Percentiles rank a stretch among this genome's conserved stretches.
Conservation (phyloP, 1,284 basidiomycete genomes). For the Irpex rosettiformis region DNA sequence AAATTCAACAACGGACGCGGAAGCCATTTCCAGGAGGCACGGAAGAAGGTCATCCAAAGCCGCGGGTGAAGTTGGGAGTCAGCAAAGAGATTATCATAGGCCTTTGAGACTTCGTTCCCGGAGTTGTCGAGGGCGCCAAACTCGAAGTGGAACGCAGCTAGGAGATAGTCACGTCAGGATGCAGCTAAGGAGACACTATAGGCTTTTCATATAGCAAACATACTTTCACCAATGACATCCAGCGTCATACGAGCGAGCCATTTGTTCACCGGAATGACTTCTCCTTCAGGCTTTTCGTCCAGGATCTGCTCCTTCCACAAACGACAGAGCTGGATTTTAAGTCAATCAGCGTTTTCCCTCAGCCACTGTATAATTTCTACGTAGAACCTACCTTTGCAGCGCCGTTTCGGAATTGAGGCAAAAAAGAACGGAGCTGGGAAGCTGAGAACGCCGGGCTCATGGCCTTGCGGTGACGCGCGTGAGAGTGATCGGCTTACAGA, state of each 20-base stretch:
- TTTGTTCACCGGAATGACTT: slow-evolving; percentile 6
- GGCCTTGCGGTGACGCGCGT: slow-evolving; percentile 27
- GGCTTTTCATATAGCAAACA: neutral
- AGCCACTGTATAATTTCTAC: no score
- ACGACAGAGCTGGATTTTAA: slow-evolving; percentile 11
- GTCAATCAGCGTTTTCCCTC: neutral
- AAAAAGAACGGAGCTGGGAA: slow-evolving; percentile 19
- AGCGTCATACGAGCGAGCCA: slow-evolving; percentile 13
- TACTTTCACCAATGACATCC: slow-evolving; percentile 14
- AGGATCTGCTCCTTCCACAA: slow-evolving; percentile 18
- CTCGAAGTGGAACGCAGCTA: slow-evolving; percentile 25
- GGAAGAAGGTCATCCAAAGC: neutral
- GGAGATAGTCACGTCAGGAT: no score
- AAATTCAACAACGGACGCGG: slow-evolving; percentile 22
- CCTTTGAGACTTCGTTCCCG: slow-evolving; percentile 21
- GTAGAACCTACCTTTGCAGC: neutral
- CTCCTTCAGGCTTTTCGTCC: neutral
- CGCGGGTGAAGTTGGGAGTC: neutral
- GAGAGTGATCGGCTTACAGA: slow-evolving; percentile 16
- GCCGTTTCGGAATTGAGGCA: slow-evolving; percentile 20
- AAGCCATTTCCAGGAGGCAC: slow-evolving; percentile 15
- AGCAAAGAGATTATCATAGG: slow-evolving; percentile 26
- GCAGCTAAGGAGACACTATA: neutral
- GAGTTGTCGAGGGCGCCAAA: slow-evolving; percentile 28
- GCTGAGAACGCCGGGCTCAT: slow-evolving; percentile 28